phyloP scores from a whole-genome alignment of 225 moss, liverwort and hornwort species.

The Sphagnum tenellum region DNA sequence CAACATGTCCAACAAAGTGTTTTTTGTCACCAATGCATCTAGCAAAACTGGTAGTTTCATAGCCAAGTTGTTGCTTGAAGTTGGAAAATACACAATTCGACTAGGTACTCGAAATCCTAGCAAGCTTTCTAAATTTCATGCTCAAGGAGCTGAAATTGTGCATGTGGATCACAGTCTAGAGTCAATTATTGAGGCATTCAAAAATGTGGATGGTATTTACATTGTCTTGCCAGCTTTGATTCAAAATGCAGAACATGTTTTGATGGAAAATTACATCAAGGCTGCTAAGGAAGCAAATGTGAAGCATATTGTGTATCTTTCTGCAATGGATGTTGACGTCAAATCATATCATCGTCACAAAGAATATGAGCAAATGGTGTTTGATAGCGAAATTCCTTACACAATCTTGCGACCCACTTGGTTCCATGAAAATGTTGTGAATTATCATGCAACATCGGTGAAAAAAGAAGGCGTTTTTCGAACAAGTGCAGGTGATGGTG shows the following conservation, averaged over 20 bases:
- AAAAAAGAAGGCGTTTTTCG: constrained; percentile 11
- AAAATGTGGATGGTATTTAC: constrained; percentile 12
- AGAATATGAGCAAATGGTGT: constrained; percentile 15
- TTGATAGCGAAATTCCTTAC: constrained; percentile 7
- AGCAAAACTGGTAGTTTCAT: constrained; percentile 21
- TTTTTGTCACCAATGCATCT: constrained; percentile 24
- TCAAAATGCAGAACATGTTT: neutral
- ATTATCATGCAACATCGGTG: neutral
- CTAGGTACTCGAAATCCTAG: constrained; percentile 21
- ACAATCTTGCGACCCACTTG: constrained; percentile 19
- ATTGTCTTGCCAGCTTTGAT: constrained; percentile 14
- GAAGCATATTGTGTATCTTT: constrained; percentile 23
- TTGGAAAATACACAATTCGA: constrained; percentile 10
- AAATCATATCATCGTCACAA: constrained; percentile 8
- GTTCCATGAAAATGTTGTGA: constrained; percentile 20
- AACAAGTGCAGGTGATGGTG: constrained; percentile 20
- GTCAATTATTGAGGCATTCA: constrained; percentile 7
- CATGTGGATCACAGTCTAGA: constrained; percentile 5
- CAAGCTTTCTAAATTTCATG: constrained; percentile 8
- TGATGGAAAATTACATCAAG: constrained; percentile 14
- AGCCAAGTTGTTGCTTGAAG: constrained; percentile 13
- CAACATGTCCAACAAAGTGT: constrained; percentile 15
- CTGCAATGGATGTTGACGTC: constrained; percentile 9
- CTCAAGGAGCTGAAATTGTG: constrained; percentile 12
- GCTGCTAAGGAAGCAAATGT: constrained; percentile 5